Conservation (phyloP, 148 eudicot species). For the Rhododendron kiyosumense region DNA sequence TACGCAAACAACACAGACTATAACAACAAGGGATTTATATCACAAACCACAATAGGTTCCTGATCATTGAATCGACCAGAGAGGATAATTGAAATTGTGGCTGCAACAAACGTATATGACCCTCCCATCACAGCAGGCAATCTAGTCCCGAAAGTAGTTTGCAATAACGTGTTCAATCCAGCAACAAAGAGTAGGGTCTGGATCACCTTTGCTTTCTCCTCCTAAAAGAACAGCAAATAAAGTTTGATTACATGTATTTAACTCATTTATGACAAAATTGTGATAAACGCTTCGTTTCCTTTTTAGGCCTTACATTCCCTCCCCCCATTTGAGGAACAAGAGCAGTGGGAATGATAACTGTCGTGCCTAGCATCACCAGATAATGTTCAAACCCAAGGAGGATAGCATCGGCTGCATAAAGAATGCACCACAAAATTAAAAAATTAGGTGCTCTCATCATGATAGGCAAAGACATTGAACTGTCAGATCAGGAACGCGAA, state of each 20-base stretch:
- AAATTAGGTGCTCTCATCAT: not conserved
- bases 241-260: not conserved
- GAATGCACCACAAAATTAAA: not conserved
- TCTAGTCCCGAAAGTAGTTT: constrained; percentile 79
- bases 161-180: constrained; percentile 87
- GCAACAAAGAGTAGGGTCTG: constrained; percentile 96
- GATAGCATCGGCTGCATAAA: constrained; percentile 85
- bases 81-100: constrained; percentile 87
- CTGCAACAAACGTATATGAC: constrained; percentile 85
- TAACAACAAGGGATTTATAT: not conserved
- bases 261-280: not conserved
- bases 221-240: constrained; percentile 29
- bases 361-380: constrained; percentile 94
- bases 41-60: constrained; percentile 62
- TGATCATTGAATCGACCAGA: constrained; percentile 77
- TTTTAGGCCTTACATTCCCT: constrained; percentile 61
- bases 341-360: constrained; percentile 84
- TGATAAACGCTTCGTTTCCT: not conserved
- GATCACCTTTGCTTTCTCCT: constrained; percentile 93
- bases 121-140: constrained; percentile 95
- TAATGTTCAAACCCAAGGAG: constrained; percentile 98
- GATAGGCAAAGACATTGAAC: not conserved
- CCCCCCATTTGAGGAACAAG: constrained; percentile 99
- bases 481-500: not conserved
- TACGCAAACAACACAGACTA: not conserved